Evolutionary conservation across 2,329 filamentous ascomycete genomes (phyloP), one percentile per base, ranked within the genome.

Genomic region (Fusarium paranaense): DNA sequence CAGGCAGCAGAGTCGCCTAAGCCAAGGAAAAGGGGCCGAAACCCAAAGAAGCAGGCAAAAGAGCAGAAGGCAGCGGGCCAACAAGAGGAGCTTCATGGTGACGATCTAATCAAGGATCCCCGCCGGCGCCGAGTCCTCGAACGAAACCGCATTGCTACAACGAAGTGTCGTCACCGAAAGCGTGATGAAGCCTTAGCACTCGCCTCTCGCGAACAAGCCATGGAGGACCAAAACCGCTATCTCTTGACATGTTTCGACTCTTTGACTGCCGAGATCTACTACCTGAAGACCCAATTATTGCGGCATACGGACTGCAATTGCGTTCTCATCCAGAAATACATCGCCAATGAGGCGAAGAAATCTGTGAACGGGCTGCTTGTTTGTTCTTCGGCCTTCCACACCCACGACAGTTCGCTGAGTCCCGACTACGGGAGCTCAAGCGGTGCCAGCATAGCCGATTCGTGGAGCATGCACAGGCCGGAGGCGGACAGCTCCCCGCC

Each of bases 131-230:
- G 22, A 22, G 22, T 22, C 32, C 71, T 81, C 22, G 80, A 81
- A 66, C 80, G 80, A 6, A 81, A 81, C 64, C 73, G 80, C 57
- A 74, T 80, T 18, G 80, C 80, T 7, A 79, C 80, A 18, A 81
- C 78, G 9, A 81, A 80, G 60, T 81, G 79, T 58, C 80, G 80
- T 18, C 58, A 73, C 18, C 71, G 80, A 3, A 81, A 81, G 67
- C 75, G 80, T 20, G 78, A 79, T 58, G 77, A 81, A 62, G 77
- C 78, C 25, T 79, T 75, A 5, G 78, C 76, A 13, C 78, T 81
- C 35, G 77, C 76, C 22, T 71, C 73, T 16, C 71, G 70, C 18
- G 79, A 80, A 56, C 74, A 78, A 47, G 72, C 73, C 27, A 73
- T 80, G 72, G 78, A 81, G 64, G 79, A 81, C 32, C 72, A 78